Evolutionary conservation across 495 filamentous ascomycete genomes (phyloP).

Genomic region (Neurospora sublineolata): DNA sequence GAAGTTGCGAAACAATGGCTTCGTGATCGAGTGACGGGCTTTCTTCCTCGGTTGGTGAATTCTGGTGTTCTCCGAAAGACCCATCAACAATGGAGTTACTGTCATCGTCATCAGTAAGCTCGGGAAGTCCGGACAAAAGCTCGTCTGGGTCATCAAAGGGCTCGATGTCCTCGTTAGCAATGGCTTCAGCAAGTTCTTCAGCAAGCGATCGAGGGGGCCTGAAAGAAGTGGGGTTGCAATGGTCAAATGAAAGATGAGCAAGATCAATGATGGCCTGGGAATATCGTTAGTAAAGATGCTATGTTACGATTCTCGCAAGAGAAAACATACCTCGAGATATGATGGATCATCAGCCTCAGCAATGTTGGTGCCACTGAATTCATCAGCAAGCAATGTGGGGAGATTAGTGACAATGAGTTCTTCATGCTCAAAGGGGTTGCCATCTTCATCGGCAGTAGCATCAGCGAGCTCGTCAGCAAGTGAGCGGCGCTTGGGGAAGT

Average conservation of each 20-base stretch:
- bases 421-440: not conserved
- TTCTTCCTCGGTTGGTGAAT: not conserved
- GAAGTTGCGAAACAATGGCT: not conserved
- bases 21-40: not conserved
- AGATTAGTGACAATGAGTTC: not conserved
- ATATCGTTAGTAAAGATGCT: not conserved
- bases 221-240: not conserved
- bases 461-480: not conserved
- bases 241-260: not conserved
- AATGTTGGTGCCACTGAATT: not conserved
- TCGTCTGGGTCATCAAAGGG: not conserved
- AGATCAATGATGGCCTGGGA: not conserved
- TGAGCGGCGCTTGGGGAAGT: not conserved
- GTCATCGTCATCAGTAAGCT: not conserved
- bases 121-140: not conserved
- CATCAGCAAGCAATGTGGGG: not conserved
- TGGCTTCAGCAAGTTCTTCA: not conserved
- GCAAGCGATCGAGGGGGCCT: not conserved
- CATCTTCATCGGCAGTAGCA: not conserved
- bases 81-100: not conserved
- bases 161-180: not conserved
- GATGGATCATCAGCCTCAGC: not conserved
- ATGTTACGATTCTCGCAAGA: not conserved
- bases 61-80: not conserved
- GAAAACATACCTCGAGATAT: not conserved